A percentile compares a stretch with the other conserved stretches of the same genome.
These are phyloP conservation scores for Posidonia australis DNA, from an alignment of 106 monocot species.

Conservation along the genomic window DNA sequence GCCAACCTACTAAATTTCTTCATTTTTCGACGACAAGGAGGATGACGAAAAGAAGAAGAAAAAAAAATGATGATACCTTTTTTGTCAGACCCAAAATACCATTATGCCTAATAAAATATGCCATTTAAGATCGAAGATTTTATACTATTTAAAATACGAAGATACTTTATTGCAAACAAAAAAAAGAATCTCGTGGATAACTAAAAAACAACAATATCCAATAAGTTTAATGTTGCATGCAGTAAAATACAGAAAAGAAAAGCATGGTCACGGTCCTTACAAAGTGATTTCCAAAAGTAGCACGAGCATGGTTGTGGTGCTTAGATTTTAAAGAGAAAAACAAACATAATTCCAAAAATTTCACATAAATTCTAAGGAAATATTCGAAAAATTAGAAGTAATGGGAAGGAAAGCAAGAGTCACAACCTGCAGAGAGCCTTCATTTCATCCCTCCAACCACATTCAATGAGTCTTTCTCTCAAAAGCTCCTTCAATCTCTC, in stretches of 20 bases:
- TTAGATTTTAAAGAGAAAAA: background rate
- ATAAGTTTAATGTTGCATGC: too few relatives aligned
- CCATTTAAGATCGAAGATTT: too few relatives aligned
- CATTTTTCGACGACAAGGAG: too few relatives aligned
- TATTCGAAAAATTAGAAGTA: background rate
- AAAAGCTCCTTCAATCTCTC: slow-evolving; percentile 98
- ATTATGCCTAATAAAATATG: too few relatives aligned
- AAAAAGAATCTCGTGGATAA: too few relatives aligned
- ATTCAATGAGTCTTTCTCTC: slow-evolving; percentile 82
- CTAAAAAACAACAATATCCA: too few relatives aligned
- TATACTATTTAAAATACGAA: too few relatives aligned
- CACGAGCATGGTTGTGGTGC: background rate
- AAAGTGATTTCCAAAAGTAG: background rate
- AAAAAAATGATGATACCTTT: too few relatives aligned
- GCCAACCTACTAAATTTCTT: too few relatives aligned
- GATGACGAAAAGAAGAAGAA: background rate
- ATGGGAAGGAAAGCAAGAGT: background rate
- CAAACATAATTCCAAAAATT: background rate
- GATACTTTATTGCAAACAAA: too few relatives aligned
- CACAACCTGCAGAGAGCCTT: slow-evolving; percentile 82
- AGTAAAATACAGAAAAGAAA: background rate
- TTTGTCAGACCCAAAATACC: too few relatives aligned
- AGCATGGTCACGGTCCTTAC: background rate
- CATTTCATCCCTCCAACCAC: slow-evolving; percentile 98
- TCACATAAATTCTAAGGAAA: background rate